phyloP scores from a whole-genome alignment of 805 yeast species.

The Lipomyces sp. region DNA sequence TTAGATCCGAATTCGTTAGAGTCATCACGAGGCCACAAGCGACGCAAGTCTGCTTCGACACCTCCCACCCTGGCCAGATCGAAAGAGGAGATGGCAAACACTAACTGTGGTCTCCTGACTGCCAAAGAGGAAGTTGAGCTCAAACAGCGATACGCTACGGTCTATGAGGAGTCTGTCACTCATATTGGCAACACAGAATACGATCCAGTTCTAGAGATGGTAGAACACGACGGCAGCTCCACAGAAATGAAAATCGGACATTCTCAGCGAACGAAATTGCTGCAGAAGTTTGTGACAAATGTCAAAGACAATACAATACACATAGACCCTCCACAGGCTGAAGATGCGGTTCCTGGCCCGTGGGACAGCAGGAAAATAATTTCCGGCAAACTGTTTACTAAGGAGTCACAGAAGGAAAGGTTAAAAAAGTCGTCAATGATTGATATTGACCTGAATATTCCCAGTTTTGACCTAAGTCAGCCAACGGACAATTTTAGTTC shows the following conservation, averaged over 20 bases:
- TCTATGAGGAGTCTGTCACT: not conserved
- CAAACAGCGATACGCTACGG: constrained; percentile 5
- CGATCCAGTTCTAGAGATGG: constrained; percentile 23
- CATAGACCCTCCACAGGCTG: not conserved
- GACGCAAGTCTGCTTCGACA: not conserved
- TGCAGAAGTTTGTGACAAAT: constrained; percentile 14
- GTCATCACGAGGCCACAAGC: not conserved
- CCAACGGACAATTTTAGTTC: constrained; percentile 12
- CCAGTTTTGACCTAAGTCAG: constrained; percentile 20
- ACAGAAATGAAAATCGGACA: constrained; percentile 21
- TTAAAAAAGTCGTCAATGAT: constrained; percentile 6
- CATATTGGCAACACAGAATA: constrained; percentile 15
- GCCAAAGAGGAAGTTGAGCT: constrained; percentile 15
- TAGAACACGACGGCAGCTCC: constrained; percentile 1
- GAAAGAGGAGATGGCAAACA: constrained; percentile 17
- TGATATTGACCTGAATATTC: constrained; percentile 21
- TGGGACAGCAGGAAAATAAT: not conserved
- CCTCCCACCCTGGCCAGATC: constrained; percentile 5
- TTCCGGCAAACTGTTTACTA: not conserved
- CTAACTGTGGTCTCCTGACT: constrained; percentile 22
- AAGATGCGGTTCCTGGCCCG: constrained; percentile 3
- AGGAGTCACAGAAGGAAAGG: not conserved
- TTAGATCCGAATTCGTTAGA: not conserved
- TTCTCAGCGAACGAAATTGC: constrained; percentile 21
- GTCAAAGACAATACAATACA: not conserved